Evolutionary conservation across 108 stramenopile species (phyloP).

Genomic region (Heterococcus sp.): DNA sequence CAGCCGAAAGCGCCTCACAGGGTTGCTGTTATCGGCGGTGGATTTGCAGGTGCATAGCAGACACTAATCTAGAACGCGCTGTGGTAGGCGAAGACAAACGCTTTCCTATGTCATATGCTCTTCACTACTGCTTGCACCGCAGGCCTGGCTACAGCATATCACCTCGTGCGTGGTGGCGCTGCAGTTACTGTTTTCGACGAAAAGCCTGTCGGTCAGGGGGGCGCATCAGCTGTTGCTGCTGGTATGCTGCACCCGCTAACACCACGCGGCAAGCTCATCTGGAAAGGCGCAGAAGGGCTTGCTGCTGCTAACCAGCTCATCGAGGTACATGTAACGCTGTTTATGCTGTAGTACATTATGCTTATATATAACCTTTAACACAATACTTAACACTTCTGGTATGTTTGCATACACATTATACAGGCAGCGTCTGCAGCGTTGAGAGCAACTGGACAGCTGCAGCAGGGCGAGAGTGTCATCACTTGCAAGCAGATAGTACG

Average conservation of each 20-base stretch:
- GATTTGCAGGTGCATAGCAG: no score
- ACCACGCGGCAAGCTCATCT: constrained; percentile 39
- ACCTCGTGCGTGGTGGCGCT: constrained; percentile 23
- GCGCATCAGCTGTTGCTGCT: constrained; percentile 41
- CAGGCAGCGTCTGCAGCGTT: background rate
- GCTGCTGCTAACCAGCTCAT: constrained; percentile 36
- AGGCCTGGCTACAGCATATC: constrained; percentile 42
- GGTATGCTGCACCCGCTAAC: constrained; percentile 48
- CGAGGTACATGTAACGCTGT: constrained; percentile 7
- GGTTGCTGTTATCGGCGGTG: no score
- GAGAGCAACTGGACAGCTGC: background rate
- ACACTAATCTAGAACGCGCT: no score
- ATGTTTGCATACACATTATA: background rate
- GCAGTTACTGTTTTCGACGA: constrained; percentile 40
- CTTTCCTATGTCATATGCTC: background rate
- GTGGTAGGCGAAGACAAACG: no score
- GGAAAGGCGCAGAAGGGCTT: constrained; percentile 41
- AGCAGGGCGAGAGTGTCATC: background rate
- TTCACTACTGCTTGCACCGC: constrained; percentile 16
- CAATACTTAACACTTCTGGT: background rate
- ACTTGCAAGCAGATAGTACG: constrained; percentile 9
- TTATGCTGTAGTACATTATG: background rate
- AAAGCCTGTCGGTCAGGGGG: constrained; percentile 29
- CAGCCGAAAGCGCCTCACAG: no score
- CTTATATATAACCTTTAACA: background rate